A percentile compares a stretch with the other conserved stretches of the same genome.
Evolutionary conservation across 495 filamentous ascomycete genomes (phyloP).

Genomic region (Podospora fimiseda): DNA sequence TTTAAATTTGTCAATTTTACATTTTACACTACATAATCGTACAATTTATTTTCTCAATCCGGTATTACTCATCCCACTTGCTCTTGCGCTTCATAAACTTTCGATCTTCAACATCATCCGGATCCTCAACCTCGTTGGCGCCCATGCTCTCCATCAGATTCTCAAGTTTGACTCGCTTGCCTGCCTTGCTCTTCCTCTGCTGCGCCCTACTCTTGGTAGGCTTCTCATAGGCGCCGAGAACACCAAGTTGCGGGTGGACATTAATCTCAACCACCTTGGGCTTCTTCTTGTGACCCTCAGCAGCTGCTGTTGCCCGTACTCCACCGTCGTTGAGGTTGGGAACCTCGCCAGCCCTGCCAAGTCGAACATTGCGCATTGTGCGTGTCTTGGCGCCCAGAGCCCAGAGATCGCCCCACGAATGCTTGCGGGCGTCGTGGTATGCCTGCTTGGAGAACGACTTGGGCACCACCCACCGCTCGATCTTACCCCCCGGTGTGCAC

Average conservation of each 20-base stretch:
- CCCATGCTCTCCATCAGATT: conserved; percentile 37
- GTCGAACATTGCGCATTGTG: conserved; percentile 50
- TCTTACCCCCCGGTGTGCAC: conserved; percentile 75
- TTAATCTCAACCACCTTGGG: conserved; percentile 30
- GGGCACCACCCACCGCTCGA: conserved; percentile 94
- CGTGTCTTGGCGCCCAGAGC: conserved; percentile 89
- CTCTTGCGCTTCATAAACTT: conserved; percentile 8
- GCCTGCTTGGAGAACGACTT: conserved; percentile 70
- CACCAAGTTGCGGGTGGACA: conserved; percentile 24
- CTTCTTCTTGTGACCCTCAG: conserved; percentile 21
- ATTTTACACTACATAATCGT: no score
- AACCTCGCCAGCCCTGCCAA: conserved; percentile 42
- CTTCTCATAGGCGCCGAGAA: conserved; percentile 29
- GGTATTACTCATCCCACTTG: not conserved
- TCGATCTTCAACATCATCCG: conserved; percentile 19
- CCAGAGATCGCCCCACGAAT: conserved; percentile 91
- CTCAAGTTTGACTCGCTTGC: conserved; percentile 41
- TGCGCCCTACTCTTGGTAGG: conserved; percentile 12
- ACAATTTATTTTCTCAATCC: not conserved
- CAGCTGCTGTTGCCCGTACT: conserved; percentile 31
- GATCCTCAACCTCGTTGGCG: conserved; percentile 20
- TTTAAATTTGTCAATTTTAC: no score
- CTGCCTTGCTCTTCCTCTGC: conserved; percentile 50
- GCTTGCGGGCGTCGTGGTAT: conserved; percentile 87
- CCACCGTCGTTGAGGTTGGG: conserved; percentile 30